Evolutionary conservation across 768 basidiomycete species (phyloP), one percentile per base, ranked within the genome.

Genomic region (Obba rivulosa): DNA sequence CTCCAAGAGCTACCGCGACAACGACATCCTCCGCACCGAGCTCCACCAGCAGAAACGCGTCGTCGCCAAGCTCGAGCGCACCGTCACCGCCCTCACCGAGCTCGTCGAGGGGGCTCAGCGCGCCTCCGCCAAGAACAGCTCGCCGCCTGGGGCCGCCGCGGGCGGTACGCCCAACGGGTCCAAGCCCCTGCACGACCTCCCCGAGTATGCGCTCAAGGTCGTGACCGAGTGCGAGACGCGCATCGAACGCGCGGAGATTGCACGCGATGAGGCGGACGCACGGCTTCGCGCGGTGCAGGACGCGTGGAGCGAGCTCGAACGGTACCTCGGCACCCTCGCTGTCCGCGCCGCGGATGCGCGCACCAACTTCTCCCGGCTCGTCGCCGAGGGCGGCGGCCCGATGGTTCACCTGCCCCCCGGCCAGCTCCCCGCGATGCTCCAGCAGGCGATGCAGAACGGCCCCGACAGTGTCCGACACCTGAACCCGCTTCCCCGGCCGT

Each of bases 201-300:
- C 70, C 44, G 62, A 70, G 9, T 49, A 66, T 11, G 60, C 70
- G 22, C 62, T 65, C 36, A 68, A 69, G 44, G 55, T 69, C 56
- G 64, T 77, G 53, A 51, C 67, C 11, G 70, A 77, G 0, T 50
- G 38, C 25, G 80, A 83, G 51, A 67, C 71, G 23, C 78, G 79
- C 45, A 67, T 73, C 1, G 65, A 69, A 31, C 66, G 68, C 45
- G 78, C 78, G 3, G 80, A 83, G 60, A 59, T 62, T 23, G 74
- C 72, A 3, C 69, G 77, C 43, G 81, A 83, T 57, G 81, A 83
- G 10, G 72, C 76, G 0, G 75, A 79, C 25, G 71, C 75, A 0
- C 69, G 77, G 11, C 57, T 72, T 49, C 72, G 69, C 50, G 49
- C 60, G 49, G 43, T 57, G 52, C 61, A 69, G 20, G 75, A 80